Evolutionary conservation across 1,139 yeast species (phyloP).

Genomic region (Trichomonascaceae sp.): DNA sequence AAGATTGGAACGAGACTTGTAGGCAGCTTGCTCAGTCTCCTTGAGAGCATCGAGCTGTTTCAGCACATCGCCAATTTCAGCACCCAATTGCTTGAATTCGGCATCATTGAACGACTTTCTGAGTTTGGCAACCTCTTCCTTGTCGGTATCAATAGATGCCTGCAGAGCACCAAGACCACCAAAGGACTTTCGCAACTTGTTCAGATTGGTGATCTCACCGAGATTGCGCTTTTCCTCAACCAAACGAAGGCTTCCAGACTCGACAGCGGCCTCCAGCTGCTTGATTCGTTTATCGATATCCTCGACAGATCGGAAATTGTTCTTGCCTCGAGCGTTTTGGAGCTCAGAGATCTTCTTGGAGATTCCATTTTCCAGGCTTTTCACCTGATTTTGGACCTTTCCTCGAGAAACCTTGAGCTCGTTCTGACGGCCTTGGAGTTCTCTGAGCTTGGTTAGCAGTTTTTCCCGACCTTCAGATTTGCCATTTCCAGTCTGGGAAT

Average conservation of each 20-base stretch:
- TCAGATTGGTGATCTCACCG: constrained; percentile 78
- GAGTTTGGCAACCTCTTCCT: constrained; percentile 66
- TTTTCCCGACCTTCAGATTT: constrained; percentile 50
- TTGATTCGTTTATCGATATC: constrained; percentile 74
- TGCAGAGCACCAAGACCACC: constrained; percentile 69
- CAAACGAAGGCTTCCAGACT: constrained; percentile 73
- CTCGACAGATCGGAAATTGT: constrained; percentile 61
- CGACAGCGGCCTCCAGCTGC: constrained; percentile 67
- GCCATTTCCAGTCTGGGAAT: constrained; percentile 26
- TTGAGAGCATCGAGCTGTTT: constrained; percentile 56
- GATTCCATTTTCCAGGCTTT: constrained; percentile 60
- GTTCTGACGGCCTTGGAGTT: constrained; percentile 61
- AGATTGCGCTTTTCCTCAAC: constrained; percentile 87
- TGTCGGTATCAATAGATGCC: constrained; percentile 73
- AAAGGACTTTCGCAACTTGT: constrained; percentile 78
- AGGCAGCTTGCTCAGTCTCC: constrained; percentile 55
- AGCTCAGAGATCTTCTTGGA: constrained; percentile 76
- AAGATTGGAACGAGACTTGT: constrained; percentile 59
- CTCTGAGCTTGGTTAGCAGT: constrained; percentile 60
- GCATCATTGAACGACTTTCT: constrained; percentile 59
- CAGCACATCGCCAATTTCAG: constrained; percentile 49
- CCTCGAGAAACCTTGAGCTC: constrained; percentile 66
- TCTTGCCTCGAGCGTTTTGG: constrained; percentile 61
- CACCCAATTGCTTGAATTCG: constrained; percentile 57
- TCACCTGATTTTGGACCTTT: constrained; percentile 64